Percentiles rank a stretch among this genome's conserved stretches.
Evolutionary conservation across 1,139 yeast genomes (phyloP).

Genomic region (Yamadazyma epiphylla): DNA sequence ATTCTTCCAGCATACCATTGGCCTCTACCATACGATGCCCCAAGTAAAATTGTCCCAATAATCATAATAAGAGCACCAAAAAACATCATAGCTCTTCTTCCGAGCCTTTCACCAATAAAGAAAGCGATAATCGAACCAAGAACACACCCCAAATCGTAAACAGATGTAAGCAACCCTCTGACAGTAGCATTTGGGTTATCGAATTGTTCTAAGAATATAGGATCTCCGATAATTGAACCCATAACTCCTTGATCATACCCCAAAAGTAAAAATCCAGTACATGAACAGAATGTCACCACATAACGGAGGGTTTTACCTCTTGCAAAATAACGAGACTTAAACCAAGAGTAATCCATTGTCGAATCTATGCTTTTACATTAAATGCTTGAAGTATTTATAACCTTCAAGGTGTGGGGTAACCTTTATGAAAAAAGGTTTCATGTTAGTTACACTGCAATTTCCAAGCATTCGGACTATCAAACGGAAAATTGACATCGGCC

Average conservation of each 20-base stretch:
- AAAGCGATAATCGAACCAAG: constrained; percentile 27
- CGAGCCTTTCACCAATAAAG: constrained; percentile 28
- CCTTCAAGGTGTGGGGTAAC: too few relatives aligned
- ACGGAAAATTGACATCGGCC: too few relatives aligned
- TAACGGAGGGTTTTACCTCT: not conserved
- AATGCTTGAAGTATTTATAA: too few relatives aligned
- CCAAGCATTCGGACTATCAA: too few relatives aligned
- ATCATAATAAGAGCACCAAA: constrained; percentile 25
- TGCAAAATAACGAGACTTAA: not conserved
- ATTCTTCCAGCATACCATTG: constrained; percentile 36
- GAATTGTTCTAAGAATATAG: constrained; percentile 4
- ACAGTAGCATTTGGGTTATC: constrained; percentile 18
- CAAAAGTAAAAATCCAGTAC: constrained; percentile 8
- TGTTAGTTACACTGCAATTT: too few relatives aligned
- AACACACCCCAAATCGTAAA: constrained; percentile 30
- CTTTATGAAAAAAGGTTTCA: too few relatives aligned
- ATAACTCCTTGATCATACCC: constrained; percentile 11
- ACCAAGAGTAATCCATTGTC: not conserved
- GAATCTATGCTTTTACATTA: too few relatives aligned
- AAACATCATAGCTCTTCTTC: constrained; percentile 25
- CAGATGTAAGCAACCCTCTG: constrained; percentile 28
- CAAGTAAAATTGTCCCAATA: constrained; percentile 29
- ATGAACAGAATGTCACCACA: constrained; percentile 1
- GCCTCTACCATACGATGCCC: constrained; percentile 22
- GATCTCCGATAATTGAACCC: constrained; percentile 3